Evolutionary conservation across 192 early-diverging fungal genomes (phyloP), one percentile per base, ranked within the genome.

Genomic region (Physocladia obscura): DNA sequence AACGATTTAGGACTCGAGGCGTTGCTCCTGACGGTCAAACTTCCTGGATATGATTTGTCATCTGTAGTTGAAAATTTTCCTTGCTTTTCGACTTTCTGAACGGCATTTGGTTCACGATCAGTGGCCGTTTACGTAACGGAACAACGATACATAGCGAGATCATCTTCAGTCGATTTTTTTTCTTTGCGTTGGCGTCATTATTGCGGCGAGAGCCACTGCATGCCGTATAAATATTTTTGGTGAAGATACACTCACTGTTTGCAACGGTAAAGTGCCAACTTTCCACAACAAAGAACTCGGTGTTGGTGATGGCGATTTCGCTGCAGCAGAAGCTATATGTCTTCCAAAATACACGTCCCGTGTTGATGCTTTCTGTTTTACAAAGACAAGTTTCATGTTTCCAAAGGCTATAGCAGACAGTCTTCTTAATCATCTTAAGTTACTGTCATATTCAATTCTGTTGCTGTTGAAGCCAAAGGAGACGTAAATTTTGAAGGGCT

Each of bases 201-300:
- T 97, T 44, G 93, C 96, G 36, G 97, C 96, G 17, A 94, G 96
- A 63, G 94, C 96, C n/a, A 95, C 94, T 22, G 96, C 96, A 59
- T 93, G 91, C 81, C 85, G 96, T 55, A 52, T 76, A 36, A 24
- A 63, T 59, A 74, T 82, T 57, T 81, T 84, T 29, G 94, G 96
- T 59, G 96, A 97, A 75, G 94, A 94, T 57, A 95, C 96, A 4
- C 97, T 95, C 74, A 95, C 96, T 52, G 95, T 98, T 37, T 98
- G 96, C 84, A 95, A 98, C 76, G 96, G 94, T 70, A 92, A 94
- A 38, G 94, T 90, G 11, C 96, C 96, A 11, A 93, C 96, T 54
- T 98, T 95, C 85, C 84, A 92, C 58, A 90, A 93, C 79, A 92
- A 94, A 82, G 89, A 90, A 29, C 81, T 98, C 61, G 94, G 88